phyloP scores from a whole-genome alignment of 2,329 filamentous ascomycete species.

The Coniochaeta ligniaria region DNA sequence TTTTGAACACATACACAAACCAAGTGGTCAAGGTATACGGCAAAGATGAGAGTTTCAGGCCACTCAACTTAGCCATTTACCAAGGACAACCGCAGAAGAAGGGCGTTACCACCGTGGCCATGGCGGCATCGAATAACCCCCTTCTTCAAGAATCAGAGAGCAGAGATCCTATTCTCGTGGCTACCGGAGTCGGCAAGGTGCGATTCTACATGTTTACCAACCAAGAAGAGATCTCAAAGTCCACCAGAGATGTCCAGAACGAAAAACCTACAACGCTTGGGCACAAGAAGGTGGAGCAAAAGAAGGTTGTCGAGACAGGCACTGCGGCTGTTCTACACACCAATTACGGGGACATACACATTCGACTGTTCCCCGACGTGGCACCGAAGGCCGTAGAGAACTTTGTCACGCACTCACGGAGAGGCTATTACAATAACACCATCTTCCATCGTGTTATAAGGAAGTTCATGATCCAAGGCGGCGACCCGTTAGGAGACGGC shows the following conservation, averaged over 20 bases:
- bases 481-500: constrained; percentile 81
- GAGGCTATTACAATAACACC: constrained; percentile 93
- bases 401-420: constrained; percentile 84
- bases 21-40: constrained; percentile 85
- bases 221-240: constrained; percentile 74
- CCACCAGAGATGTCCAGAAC: constrained; percentile 85
- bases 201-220: constrained; percentile 99
- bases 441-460: constrained; percentile 96
- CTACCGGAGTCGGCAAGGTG: constrained; percentile 77
- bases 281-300: constrained; percentile 46
- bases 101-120: constrained; percentile 84
- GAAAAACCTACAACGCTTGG: constrained; percentile 72
- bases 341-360: constrained; percentile 85
- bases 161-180: constrained; percentile 80
- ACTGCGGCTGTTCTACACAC: constrained; percentile 84
- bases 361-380: constrained; percentile 86
- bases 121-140: constrained; percentile 93
- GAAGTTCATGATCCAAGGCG: constrained; percentile 95
- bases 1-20: constrained; percentile 93
- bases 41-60: constrained; percentile 79
- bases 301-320: constrained; percentile 64
- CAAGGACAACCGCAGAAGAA: constrained; percentile 96
- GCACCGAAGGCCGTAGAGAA: constrained; percentile 96
- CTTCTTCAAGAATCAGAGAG: constrained; percentile 86
- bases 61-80: constrained; percentile 78